A percentile compares a stretch with the other conserved stretches of the same genome.
Conservation (phyloP, 2,329 filamentous ascomycete genomes). For the Juglanconis oblonga region DNA sequence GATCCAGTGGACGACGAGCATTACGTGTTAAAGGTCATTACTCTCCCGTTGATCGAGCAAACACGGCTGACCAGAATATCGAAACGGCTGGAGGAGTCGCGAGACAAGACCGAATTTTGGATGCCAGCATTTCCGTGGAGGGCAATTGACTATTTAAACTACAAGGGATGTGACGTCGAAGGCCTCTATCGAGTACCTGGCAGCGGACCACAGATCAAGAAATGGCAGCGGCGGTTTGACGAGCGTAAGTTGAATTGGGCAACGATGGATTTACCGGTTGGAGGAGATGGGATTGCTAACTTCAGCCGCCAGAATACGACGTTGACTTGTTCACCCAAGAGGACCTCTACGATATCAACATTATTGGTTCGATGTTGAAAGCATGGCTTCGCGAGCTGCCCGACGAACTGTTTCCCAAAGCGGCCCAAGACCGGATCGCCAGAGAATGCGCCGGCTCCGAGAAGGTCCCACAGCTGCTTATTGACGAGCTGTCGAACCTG, state of each 20-base stretch:
- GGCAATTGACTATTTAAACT: conserved; percentile 94
- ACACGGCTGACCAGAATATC: conserved; percentile 89
- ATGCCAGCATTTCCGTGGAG: conserved; percentile 96
- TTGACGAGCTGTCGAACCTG: conserved; percentile 90
- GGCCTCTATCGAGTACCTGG: conserved; percentile 91
- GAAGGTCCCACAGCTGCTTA: conserved; percentile 77
- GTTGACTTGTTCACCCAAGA: conserved; percentile 86
- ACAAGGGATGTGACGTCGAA: conserved; percentile 90
- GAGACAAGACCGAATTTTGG: conserved; percentile 97
- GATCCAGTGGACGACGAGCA: conserved; percentile 75
- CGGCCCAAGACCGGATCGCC: conserved; percentile 74
- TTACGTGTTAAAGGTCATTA: conserved; percentile 82
- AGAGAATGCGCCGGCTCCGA: conserved; percentile 77
- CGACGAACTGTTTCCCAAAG: conserved; percentile 87
- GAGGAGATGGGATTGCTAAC: conserved; percentile 19
- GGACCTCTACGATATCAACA: conserved; percentile 93
- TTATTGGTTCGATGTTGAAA: conserved; percentile 93
- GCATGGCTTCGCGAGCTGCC: conserved; percentile 94
- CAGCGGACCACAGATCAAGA: conserved; percentile 84
- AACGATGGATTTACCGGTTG: not conserved
- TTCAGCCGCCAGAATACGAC: conserved; percentile 62
- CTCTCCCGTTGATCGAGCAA: conserved; percentile 81
- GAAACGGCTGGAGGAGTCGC: conserved; percentile 79
- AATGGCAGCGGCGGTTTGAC: conserved; percentile 90
- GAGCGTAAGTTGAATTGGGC: conserved; percentile 53